A percentile compares a stretch with the other conserved stretches of the same genome.
Evolutionary conservation across 2,329 filamentous ascomycete species (phyloP).

Genomic region (Colletotrichum neosansevieriae): DNA sequence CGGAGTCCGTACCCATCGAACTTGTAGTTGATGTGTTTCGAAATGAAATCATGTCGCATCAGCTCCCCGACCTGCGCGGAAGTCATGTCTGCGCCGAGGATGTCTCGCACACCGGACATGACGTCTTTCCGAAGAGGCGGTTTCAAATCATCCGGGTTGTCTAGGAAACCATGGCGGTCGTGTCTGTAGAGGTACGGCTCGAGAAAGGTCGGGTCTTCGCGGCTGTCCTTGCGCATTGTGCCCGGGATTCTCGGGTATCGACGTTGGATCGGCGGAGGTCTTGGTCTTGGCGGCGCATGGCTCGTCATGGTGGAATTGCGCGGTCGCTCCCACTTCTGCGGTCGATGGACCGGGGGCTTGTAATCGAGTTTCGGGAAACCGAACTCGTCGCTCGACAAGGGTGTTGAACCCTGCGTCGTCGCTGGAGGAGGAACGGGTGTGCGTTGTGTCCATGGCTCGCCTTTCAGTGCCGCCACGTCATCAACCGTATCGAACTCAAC

Average conservation of each 20-base stretch:
- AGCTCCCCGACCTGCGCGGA: constrained; percentile 32
- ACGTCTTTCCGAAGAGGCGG: constrained; percentile 24
- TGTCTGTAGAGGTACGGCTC: background rate
- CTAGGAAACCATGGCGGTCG: background rate
- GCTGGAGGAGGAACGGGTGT: background rate
- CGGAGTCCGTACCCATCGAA: constrained; percentile 26
- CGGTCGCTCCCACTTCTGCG: background rate
- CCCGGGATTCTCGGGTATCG: constrained; percentile 25
- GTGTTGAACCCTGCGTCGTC: background rate
- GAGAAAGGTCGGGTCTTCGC: constrained; percentile 10
- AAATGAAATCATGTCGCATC: background rate
- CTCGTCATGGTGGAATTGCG: background rate
- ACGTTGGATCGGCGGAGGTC: constrained; percentile 28
- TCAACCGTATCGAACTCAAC: constrained; percentile 10
- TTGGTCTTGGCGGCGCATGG: constrained; percentile 21
- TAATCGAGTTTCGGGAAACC: constrained; percentile 5
- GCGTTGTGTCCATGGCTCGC: constrained; percentile 30
- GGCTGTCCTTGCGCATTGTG: constrained; percentile 23
- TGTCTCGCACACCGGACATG: constrained; percentile 39
- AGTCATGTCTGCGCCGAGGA: constrained; percentile 31
- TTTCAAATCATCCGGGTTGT: background rate
- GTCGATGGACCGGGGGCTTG: constrained; percentile 16
- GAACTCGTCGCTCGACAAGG: background rate
- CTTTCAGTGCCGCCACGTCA: constrained; percentile 1
- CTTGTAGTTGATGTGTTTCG: constrained; percentile 36